These are phyloP conservation scores for Theobroma grandiflorum DNA, from an alignment of 441 rosid genomes.

Conservation along the genomic window DNA sequence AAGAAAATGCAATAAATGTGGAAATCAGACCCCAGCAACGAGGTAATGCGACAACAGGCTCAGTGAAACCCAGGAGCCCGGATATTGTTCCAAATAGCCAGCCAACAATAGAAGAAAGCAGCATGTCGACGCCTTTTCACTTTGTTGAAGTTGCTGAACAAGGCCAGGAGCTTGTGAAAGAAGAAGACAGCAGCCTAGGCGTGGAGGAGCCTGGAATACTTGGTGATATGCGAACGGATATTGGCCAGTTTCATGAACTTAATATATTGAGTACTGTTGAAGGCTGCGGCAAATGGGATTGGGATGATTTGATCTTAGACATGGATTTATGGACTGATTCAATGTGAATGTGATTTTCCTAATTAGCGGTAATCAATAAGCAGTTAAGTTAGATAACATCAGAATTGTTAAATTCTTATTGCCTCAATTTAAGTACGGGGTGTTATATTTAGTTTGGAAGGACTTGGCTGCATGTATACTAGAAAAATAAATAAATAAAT, in stretches of 20 bases:
- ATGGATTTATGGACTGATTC: slow-evolving; percentile 43
- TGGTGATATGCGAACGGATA: too few species aligned
- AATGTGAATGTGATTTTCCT: slow-evolving; percentile 18
- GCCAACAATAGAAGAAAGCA: not conserved
- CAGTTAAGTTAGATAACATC: not conserved
- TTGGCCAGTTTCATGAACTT: slow-evolving; percentile 36
- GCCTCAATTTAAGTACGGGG: not conserved
- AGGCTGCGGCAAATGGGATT: slow-evolving; percentile 39
- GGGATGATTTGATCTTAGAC: slow-evolving; percentile 45
- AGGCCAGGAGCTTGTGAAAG: slow-evolving; percentile 17
- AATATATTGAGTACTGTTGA: slow-evolving; percentile 17
- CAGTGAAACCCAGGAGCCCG: not conserved
- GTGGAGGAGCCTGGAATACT: slow-evolving; percentile 13
- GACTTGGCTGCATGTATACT: not conserved
- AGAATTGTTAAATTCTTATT: not conserved
- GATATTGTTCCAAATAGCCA: not conserved
- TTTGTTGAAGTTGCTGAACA: not conserved
- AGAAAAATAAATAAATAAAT: not conserved
- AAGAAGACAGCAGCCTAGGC: slow-evolving; percentile 7
- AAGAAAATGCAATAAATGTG: slow-evolving; percentile 15
- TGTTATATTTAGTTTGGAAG: not conserved
- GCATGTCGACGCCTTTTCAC: not conserved
- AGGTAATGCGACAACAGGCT: slow-evolving; percentile 2
- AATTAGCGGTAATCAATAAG: not conserved
- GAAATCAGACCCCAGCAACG: not conserved